A percentile compares a stretch with the other conserved stretches of the same genome.
Conservation (phyloP, 192 early-diverging fungal species). For the Martensiomyces pterosporus region DNA sequence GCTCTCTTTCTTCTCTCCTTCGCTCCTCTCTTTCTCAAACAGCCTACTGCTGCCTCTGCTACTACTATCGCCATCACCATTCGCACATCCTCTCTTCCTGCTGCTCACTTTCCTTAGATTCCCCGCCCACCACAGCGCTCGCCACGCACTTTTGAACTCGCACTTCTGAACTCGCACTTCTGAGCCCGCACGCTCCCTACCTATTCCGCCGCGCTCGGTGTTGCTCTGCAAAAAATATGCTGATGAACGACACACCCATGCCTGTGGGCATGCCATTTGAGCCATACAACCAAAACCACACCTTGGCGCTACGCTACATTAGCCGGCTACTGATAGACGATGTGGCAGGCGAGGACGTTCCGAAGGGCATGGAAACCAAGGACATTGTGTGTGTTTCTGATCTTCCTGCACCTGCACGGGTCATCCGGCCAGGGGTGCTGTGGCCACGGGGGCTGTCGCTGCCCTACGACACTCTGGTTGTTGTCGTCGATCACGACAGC, state of each 20-base stretch:
- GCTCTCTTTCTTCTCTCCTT: not conserved
- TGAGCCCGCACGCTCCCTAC: no score
- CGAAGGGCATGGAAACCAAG: not conserved
- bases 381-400: slow-evolving; percentile 29
- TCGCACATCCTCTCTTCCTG: no score
- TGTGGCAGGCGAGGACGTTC: slow-evolving; percentile 34
- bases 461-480: slow-evolving; percentile 30
- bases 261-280: slow-evolving; percentile 37
- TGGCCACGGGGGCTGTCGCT: slow-evolving; percentile 30
- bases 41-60: no score
- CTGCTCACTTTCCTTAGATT: no score
- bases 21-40: not conserved
- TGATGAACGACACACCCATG: slow-evolving; percentile 33
- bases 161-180: no score
- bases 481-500: slow-evolving; percentile 30
- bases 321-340: slow-evolving; percentile 37
- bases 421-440: slow-evolving; percentile 42
- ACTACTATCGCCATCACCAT: no score
- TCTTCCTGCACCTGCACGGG: slow-evolving; percentile 28
- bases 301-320: slow-evolving; percentile 27
- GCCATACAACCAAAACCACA: slow-evolving; percentile 26
- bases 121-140: no score
- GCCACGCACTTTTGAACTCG: no score
- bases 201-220: no score
- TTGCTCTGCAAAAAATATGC: no score